phyloP scores from a whole-genome alignment of 805 yeast genomes.

The Allodekkera sacchari region DNA sequence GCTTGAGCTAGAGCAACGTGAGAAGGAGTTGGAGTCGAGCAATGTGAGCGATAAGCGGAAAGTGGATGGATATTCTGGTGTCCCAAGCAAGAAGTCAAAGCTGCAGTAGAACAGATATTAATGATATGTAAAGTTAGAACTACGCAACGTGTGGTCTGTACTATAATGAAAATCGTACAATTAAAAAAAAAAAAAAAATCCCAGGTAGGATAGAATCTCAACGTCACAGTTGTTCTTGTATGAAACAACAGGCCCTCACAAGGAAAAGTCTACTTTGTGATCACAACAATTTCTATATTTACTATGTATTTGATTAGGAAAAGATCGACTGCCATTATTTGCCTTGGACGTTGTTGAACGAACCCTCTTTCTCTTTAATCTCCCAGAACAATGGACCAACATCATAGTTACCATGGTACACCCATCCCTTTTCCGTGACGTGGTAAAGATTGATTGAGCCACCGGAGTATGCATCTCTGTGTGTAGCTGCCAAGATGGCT shows the following conservation, averaged over 20 bases:
- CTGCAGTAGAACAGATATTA: no score
- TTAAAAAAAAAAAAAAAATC: no score
- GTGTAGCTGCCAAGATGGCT: constrained; percentile 94
- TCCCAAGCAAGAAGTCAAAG: no score
- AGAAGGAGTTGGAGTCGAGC: no score
- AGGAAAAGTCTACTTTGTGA: not conserved
- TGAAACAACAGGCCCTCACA: no score
- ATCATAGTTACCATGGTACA: constrained; percentile 89
- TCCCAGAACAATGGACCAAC: constrained; percentile 91
- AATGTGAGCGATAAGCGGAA: no score
- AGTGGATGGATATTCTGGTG: no score
- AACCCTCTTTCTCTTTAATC: constrained; percentile 76
- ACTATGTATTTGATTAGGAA: not conserved
- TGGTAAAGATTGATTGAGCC: constrained; percentile 92
- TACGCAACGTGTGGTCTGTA: no score
- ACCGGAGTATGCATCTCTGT: constrained; percentile 97
- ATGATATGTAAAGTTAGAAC: no score
- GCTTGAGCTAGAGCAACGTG: constrained; percentile 1
- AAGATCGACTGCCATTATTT: constrained; percentile 12
- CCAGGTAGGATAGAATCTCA: no score
- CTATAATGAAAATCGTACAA: no score
- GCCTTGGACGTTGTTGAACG: constrained; percentile 73
- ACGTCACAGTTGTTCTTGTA: no score
- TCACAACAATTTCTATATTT: not conserved
- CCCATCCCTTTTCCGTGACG: constrained; percentile 91